Evolutionary conservation across 805 yeast genomes (phyloP).

Genomic region (Schwanniomyces yamadae): DNA sequence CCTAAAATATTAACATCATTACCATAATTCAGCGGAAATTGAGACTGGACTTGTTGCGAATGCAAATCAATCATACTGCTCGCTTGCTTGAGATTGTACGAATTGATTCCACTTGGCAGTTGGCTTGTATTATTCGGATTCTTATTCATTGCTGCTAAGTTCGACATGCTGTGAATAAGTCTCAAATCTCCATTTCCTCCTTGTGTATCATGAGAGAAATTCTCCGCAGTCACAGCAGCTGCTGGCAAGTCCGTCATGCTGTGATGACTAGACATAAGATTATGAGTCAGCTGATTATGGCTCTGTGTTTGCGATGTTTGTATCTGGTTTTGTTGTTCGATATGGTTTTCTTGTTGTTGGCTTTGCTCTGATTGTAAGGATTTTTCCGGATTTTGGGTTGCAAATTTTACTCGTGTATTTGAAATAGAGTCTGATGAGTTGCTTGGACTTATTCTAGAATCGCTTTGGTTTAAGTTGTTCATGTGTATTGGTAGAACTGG

Average conservation of each 20-base stretch:
- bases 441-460: constrained; percentile 5
- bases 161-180: constrained; percentile 28
- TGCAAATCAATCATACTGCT: constrained; percentile 35
- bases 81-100: constrained; percentile 22
- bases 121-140: constrained; percentile 5
- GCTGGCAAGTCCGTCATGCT: constrained; percentile 24
- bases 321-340: constrained; percentile 4
- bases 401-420: not conserved
- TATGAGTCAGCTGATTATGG: constrained; percentile 7
- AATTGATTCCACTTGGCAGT: constrained; percentile 4
- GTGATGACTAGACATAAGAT: constrained; percentile 19
- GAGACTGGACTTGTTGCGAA: constrained; percentile 6
- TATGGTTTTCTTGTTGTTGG: constrained; percentile 3
- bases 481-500: constrained; percentile 1
- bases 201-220: constrained; percentile 3
- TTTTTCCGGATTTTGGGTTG: not conserved
- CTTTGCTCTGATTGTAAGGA: constrained; percentile 3
- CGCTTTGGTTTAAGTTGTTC: constrained; percentile 1
- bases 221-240: constrained; percentile 7
- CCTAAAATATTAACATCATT: constrained; percentile 3
- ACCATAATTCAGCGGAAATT: not conserved
- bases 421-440: constrained; percentile 8
- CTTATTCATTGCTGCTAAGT: constrained; percentile 17
- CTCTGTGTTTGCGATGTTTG: constrained; percentile 2
- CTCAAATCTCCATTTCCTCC: constrained; percentile 18